Base-by-base conservation (phyloP, 768 basidiomycete genomes). In the Agaricus sinodeliciosus region DNA sequence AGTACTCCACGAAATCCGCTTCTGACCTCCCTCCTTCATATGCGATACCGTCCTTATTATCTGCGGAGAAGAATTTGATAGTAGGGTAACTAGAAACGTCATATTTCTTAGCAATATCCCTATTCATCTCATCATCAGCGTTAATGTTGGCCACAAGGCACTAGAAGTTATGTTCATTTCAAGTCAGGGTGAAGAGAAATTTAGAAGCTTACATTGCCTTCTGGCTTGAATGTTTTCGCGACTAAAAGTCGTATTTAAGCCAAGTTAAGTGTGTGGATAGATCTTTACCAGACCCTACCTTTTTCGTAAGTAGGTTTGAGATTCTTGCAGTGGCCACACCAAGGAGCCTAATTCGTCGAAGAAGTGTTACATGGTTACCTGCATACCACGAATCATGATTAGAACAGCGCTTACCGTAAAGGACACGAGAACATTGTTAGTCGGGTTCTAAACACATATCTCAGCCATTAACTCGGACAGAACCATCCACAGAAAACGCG, bases 261-360 rank as follows among this genome's bases (percentile, higher is more conserved):
- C 7, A 36, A 37, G 16, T 16, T n/a, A 15, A n/a, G 13, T 2
- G 13, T 35, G 9, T 11, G 3, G 8, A 45, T n/a, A 11, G 26
- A 31, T 2, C 7, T 11, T 26, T 8, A n/a, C 16, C 27, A 43
- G 31, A 19, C 60, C n/a, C 35, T 55, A 85, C 85, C 84, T 66
- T 88, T 77, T 66, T 94, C 93, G 63, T 88, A 94, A 28, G 77
- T 75, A 16, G 94, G 93, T 68, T 94, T 94, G 67, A 96, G 66
- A 58, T 56, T 77, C 74, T 97, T 97, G 80, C 95, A 97, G 75
- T 98, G 94, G 27, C 93, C 92, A 59, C 94, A 94, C 91, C 90
- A 87, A 36, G 82, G 81, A 22, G 87, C 79, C 78, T 80, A 57
- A 43, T 43, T 22, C 13, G 49, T 44, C 59, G 51, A 31, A 31